A percentile compares a stretch with the other conserved stretches of the same genome.
Conservation (phyloP, 441 rosid genomes). For the Jatropha multifida region DNA sequence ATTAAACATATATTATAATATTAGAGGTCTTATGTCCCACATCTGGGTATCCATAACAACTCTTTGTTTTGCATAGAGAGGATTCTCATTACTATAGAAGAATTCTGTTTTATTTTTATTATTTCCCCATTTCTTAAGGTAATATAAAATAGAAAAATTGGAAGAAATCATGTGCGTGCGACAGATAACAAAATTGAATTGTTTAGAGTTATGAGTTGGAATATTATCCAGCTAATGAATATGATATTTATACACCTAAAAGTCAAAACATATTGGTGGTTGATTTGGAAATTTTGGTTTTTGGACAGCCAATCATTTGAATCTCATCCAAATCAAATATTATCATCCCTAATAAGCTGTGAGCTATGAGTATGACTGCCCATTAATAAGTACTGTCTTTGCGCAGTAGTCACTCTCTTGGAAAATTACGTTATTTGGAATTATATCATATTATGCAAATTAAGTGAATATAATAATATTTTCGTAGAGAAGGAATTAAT, state of each 20-base stretch:
- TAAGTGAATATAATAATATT: too few species aligned
- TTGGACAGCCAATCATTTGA: constrained; percentile 27
- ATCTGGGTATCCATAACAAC: constrained; percentile 7
- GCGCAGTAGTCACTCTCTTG: too few species aligned
- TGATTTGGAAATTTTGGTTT: constrained; percentile 23
- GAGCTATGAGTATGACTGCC: too few species aligned
- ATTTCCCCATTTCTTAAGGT: background rate
- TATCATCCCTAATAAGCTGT: too few species aligned
- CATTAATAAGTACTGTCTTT: too few species aligned
- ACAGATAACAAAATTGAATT: background rate
- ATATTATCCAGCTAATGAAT: constrained; percentile 18
- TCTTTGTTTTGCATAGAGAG: background rate
- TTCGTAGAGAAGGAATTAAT: too few species aligned
- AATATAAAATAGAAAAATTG: background rate
- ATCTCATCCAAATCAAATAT: constrained; percentile 15
- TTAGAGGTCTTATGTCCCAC: background rate
- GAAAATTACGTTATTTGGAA: too few species aligned
- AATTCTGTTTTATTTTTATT: background rate
- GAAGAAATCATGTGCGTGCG: background rate
- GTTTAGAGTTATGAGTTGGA: background rate
- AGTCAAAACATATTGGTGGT: constrained; percentile 26
- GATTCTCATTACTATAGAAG: background rate
- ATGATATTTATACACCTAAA: constrained; percentile 15
- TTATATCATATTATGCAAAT: too few species aligned
- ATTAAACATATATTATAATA: too few species aligned